A percentile compares a stretch with the other conserved stretches of the same genome.
Conservation (phyloP, 208 protist genomes). For the Plasmodiophora brassicae region DNA sequence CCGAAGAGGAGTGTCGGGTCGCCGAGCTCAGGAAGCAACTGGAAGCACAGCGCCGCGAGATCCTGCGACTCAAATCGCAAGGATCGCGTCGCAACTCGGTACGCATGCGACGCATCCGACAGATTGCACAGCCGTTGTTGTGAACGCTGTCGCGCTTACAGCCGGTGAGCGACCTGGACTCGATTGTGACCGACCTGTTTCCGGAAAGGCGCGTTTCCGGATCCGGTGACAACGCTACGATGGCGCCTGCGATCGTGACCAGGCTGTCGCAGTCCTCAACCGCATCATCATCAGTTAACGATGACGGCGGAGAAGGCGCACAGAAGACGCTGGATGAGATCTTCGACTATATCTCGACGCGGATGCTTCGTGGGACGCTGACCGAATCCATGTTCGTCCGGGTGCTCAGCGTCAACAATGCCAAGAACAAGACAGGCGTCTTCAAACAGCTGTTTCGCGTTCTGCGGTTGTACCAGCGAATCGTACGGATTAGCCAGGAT, state of each 20-base stretch:
- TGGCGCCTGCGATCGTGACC: neutral
- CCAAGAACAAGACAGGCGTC: neutral
- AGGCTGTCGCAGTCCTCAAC: neutral
- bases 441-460: neutral
- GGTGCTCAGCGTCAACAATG: neutral
- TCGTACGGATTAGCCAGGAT: neutral
- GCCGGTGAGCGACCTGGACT: neutral
- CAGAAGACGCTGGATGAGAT: neutral
- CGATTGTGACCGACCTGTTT: neutral
- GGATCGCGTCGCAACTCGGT: neutral
- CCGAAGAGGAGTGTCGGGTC: neutral
- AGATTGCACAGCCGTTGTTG: neutral
- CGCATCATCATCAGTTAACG: neutral
- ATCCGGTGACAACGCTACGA: neutral
- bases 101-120: neutral
- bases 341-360: conserved; percentile 18
- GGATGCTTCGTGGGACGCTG: conserved; percentile 4
- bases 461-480: conserved; percentile 4
- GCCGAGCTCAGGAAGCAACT: neutral
- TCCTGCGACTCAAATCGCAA: neutral
- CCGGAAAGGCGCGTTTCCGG: neutral
- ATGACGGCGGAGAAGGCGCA: neutral
- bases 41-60: neutral
- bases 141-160: neutral
- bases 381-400: conserved; percentile 25